Percentiles rank a stretch among this genome's conserved stretches.
These are phyloP conservation scores for Colletotrichum simmondsii DNA, from an alignment of 2,329 filamentous ascomycete genomes.

Conservation along the genomic window DNA sequence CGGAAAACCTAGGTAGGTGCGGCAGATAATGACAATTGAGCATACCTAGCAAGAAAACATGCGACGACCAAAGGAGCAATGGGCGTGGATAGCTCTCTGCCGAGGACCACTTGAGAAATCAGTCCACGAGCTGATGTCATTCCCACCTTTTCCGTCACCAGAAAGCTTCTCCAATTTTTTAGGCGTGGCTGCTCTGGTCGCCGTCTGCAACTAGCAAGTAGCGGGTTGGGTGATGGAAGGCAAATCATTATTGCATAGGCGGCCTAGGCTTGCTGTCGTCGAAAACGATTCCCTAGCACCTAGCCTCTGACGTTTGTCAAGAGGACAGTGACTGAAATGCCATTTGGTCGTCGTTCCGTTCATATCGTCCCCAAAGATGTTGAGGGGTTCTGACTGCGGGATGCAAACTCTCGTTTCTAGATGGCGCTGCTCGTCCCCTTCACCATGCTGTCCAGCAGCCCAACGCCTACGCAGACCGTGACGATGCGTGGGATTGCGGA, in stretches of 20 bases:
- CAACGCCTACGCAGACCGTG: neutral
- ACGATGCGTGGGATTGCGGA: neutral
- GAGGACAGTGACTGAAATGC: neutral
- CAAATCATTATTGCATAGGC: conserved; percentile 9
- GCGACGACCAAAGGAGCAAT: neutral
- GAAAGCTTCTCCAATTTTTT: conserved; percentile 10
- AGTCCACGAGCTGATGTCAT: conserved; percentile 33
- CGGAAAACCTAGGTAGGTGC: neutral
- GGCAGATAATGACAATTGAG: neutral
- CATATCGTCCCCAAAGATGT: neutral
- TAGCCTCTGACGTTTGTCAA: neutral
- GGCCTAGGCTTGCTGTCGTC: neutral
- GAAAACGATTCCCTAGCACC: neutral
- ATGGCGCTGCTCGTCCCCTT: neutral
- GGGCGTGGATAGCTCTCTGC: conserved; percentile 9
- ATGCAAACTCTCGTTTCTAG: neutral
- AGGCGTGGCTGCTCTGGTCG: neutral
- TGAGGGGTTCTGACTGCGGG: too few relatives aligned
- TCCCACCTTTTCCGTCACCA: conserved; percentile 26
- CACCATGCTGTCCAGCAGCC: neutral
- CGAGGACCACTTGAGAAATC: conserved; percentile 17
- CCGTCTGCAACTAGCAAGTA: neutral
- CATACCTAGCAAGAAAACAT: neutral
- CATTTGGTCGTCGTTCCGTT: neutral
- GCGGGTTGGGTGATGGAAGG: neutral